phyloP scores from a whole-genome alignment of 140 eudicot species.

The Flaveria floridana region DNA sequence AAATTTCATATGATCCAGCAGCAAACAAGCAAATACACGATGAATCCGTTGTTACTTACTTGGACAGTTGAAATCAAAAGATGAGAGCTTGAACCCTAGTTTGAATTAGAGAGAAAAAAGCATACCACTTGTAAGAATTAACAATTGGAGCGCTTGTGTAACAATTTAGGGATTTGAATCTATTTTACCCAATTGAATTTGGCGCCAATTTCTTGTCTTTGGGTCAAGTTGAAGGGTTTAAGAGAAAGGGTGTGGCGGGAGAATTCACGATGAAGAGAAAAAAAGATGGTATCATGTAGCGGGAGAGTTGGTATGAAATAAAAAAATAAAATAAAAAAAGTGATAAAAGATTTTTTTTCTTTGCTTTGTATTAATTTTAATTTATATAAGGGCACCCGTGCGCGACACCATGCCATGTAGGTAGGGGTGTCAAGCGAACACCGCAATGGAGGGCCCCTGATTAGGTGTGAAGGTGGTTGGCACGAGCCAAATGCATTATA shows the following conservation, averaged over 20 bases:
- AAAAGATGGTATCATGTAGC: too few species aligned
- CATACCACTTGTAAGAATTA: slow-evolving; percentile 16
- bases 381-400: too few species aligned
- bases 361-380: too few species aligned
- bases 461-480: too few species aligned
- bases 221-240: neutral
- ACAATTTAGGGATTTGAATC: neutral
- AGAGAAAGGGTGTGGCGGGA: neutral
- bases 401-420: too few species aligned
- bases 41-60: slow-evolving; percentile 7
- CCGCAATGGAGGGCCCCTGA: too few species aligned
- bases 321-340: too few species aligned
- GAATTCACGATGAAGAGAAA: neutral
- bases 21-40: neutral
- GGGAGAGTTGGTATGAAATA: too few species aligned
- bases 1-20: neutral
- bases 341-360: too few species aligned
- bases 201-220: slow-evolving; percentile 13
- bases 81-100: slow-evolving; percentile 12
- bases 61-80: neutral
- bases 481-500: too few species aligned
- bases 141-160: slow-evolving; percentile 15
- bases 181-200: neutral
- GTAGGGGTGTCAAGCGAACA: too few species aligned
- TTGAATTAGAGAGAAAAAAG: neutral